Conservation (phyloP, 495 filamentous ascomycete genomes). For the Xylaria venustula region DNA sequence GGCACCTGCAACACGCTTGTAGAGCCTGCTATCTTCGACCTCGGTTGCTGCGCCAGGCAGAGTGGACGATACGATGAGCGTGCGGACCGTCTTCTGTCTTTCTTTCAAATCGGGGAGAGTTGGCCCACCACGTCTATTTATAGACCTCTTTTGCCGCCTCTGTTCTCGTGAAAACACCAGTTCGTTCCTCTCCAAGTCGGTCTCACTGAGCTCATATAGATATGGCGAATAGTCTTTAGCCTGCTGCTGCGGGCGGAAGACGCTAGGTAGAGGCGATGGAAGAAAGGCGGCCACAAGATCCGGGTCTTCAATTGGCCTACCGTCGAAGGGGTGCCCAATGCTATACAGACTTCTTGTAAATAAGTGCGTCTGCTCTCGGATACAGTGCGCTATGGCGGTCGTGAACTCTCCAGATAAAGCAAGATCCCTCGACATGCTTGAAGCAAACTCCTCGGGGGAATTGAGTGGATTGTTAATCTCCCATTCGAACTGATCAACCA, state of each 20-base stretch:
- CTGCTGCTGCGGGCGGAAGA: constrained; percentile 85
- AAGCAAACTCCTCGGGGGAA: constrained; percentile 90
- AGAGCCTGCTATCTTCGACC: constrained; percentile 82
- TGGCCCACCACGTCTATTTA: constrained; percentile 92
- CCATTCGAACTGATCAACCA: constrained; percentile 98
- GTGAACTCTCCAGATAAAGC: constrained; percentile 94
- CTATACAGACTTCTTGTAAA: constrained; percentile 94
- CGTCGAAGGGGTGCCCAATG: constrained; percentile 91
- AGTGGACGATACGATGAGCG: constrained; percentile 84
- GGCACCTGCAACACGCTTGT: constrained; percentile 61
- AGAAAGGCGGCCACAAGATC: constrained; percentile 84
- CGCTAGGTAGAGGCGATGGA: constrained; percentile 73
- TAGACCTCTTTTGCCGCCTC: constrained; percentile 88
- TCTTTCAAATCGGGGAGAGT: constrained; percentile 94
- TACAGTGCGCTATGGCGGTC: constrained; percentile 94
- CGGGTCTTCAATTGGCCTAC: constrained; percentile 85
- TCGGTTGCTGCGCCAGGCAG: constrained; percentile 78
- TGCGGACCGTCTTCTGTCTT: constrained; percentile 85
- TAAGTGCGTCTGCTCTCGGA: constrained; percentile 90
- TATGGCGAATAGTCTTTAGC: constrained; percentile 92
- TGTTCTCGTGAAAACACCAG: constrained; percentile 91
- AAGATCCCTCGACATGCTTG: constrained; percentile 84
- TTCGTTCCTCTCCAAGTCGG: constrained; percentile 86
- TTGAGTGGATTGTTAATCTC: constrained; percentile 94
- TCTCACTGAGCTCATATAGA: constrained; percentile 89